A percentile compares a stretch with the other conserved stretches of the same genome.
Evolutionary conservation across 345 rosid genomes (phyloP).

Genomic region (Geranium brycei): DNA sequence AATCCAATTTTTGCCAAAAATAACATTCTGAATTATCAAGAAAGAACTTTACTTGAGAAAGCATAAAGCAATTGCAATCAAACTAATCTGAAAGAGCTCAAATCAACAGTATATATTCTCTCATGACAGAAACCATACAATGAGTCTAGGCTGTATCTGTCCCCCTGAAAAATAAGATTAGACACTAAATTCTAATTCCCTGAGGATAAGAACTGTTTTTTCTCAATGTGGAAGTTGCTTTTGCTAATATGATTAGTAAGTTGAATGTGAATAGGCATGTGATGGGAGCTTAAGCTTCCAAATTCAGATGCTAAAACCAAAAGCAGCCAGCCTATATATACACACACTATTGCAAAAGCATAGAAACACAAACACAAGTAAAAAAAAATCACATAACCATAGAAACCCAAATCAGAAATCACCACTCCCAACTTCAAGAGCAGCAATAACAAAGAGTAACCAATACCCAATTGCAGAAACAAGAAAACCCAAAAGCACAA

Average conservation of each 20-base stretch:
- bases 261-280: background rate
- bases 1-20: background rate
- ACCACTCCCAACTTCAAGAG: background rate
- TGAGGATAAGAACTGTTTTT: background rate
- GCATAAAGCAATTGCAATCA: slow-evolving; percentile 1
- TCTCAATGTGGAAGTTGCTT: background rate
- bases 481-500: background rate
- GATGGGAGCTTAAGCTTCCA: background rate
- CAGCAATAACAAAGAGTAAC: background rate
- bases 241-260: too few relatives aligned
- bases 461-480: background rate
- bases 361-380: background rate
- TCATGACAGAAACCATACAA: background rate
- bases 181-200: background rate
- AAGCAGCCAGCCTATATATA: background rate
- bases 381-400: too few relatives aligned
- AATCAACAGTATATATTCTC: background rate
- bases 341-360: background rate
- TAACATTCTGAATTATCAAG: background rate
- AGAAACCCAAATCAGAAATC: background rate
- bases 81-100: background rate
- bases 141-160: background rate
- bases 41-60: background rate
- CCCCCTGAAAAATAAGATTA: background rate
- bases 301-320: background rate